phyloP scores from a whole-genome alignment of 1,139 yeast species.

The Yamadazyma oceani region DNA sequence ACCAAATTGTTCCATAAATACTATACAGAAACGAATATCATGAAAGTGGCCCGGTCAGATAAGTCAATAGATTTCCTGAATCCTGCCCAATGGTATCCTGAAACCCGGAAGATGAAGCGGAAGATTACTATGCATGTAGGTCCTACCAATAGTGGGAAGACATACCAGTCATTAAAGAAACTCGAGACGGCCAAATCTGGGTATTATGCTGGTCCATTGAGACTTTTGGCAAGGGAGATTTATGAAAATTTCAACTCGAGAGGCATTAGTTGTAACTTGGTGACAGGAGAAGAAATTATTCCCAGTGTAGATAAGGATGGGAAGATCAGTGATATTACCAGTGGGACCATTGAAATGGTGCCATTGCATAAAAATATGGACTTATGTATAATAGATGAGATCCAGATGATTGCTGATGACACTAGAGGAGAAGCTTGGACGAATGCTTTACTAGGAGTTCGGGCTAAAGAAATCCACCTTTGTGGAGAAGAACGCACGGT shows the following conservation, averaged over 20 bases:
- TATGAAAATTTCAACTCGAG: constrained; percentile 73
- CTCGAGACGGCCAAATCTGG: constrained; percentile 75
- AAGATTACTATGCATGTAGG: constrained; percentile 90
- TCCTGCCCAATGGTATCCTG: constrained; percentile 89
- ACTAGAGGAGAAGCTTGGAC: constrained; percentile 95
- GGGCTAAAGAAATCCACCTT: constrained; percentile 81
- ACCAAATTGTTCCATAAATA: constrained; percentile 26
- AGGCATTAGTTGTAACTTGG: constrained; percentile 71
- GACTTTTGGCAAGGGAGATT: constrained; percentile 87
- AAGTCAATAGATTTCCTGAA: constrained; percentile 51
- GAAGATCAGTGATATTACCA: constrained; percentile 66
- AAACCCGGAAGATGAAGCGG: constrained; percentile 77
- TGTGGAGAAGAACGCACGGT: constrained; percentile 93
- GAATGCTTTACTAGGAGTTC: constrained; percentile 81
- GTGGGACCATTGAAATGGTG: constrained; percentile 95
- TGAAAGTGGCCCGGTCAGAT: constrained; percentile 15
- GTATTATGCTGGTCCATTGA: constrained; percentile 90
- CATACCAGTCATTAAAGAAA: constrained; percentile 74
- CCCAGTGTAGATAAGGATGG: constrained; percentile 70
- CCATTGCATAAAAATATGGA: constrained; percentile 69
- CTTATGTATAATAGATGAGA: constrained; percentile 90
- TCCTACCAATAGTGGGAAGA: constrained; percentile 97
- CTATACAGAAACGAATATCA: constrained; percentile 18
- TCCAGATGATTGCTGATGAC: constrained; percentile 87
- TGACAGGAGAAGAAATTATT: constrained; percentile 92